phyloP scores from a whole-genome alignment of 352 stramenopile species.

The Paralagenidium karlingii region DNA sequence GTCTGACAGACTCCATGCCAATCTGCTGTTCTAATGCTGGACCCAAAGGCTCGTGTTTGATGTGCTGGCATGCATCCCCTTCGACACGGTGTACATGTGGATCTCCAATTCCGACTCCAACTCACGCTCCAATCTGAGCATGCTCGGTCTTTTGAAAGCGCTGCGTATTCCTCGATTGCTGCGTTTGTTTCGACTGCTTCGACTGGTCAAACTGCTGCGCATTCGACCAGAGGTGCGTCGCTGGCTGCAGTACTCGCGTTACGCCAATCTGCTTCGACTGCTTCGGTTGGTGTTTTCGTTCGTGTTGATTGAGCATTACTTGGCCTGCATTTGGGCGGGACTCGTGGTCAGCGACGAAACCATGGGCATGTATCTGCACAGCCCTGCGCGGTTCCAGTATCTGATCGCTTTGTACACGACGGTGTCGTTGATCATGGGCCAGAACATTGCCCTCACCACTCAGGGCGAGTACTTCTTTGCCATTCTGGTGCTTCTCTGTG shows the following conservation, averaged over 20 bases:
- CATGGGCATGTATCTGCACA: slow-evolving; percentile 19
- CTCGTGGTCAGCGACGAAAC: slow-evolving; percentile 34
- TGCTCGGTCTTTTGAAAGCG: slow-evolving; percentile 55
- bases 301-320: slow-evolving; percentile 64
- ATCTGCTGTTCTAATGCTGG: slow-evolving; percentile 1
- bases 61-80: slow-evolving; percentile 58
- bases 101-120: slow-evolving; percentile 27
- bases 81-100: slow-evolving; percentile 43
- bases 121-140: slow-evolving; percentile 26
- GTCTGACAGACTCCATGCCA: no score
- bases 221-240: slow-evolving; percentile 53
- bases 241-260: slow-evolving; percentile 74
- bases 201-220: slow-evolving; percentile 59
- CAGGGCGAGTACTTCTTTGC: slow-evolving; percentile 68
- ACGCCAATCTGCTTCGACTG: slow-evolving; percentile 60
- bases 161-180: slow-evolving; percentile 52
- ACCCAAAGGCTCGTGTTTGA: slow-evolving; percentile 59
- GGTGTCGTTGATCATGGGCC: slow-evolving; percentile 65
- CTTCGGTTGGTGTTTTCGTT: slow-evolving; percentile 53
- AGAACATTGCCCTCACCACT: slow-evolving; percentile 55
- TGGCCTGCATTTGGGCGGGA: slow-evolving; percentile 68
- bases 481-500: slow-evolving; percentile 52
- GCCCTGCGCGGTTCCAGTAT: slow-evolving; percentile 26
- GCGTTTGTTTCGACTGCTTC: slow-evolving; percentile 48
- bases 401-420: slow-evolving; percentile 52